Conservation (phyloP, 2,329 filamentous ascomycete species). For the Herpotrichia juniperi region DNA sequence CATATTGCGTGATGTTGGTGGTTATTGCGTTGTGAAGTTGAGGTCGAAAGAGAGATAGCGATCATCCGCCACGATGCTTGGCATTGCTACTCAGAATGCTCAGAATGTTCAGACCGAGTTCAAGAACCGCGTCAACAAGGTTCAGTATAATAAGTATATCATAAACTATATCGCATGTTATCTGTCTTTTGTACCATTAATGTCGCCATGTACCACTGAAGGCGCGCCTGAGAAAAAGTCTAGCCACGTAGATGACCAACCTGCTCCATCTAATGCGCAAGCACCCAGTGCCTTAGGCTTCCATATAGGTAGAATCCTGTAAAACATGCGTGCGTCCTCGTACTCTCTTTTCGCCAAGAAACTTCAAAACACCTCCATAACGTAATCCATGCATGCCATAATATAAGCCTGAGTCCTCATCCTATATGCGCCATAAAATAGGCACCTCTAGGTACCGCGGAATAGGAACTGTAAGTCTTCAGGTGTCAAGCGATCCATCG, state of each 20-base stretch:
- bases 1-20: neutral
- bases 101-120: too few relatives aligned
- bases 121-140: too few relatives aligned
- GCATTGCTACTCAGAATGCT: neutral
- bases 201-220: too few relatives aligned
- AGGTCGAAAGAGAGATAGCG: neutral
- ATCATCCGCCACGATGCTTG: neutral
- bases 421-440: neutral
- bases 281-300: too few relatives aligned
- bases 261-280: too few relatives aligned
- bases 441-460: conserved; percentile 66
- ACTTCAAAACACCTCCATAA: neutral
- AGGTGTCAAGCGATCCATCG: conserved; percentile 87
- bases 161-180: too few relatives aligned
- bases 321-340: neutral
- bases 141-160: too few relatives aligned
- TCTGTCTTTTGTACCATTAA: too few relatives aligned
- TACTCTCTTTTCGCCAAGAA: neutral
- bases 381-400: neutral
- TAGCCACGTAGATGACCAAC: too few relatives aligned
- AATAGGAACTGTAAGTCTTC: conserved; percentile 98
- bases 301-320: too few relatives aligned
- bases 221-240: too few relatives aligned
- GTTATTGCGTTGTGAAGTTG: neutral
- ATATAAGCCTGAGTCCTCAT: neutral